Percentiles rank a stretch among this genome's conserved stretches.
phyloP scores from a whole-genome alignment of 768 basidiomycete species.

The Agaricus bisporus region DNA sequence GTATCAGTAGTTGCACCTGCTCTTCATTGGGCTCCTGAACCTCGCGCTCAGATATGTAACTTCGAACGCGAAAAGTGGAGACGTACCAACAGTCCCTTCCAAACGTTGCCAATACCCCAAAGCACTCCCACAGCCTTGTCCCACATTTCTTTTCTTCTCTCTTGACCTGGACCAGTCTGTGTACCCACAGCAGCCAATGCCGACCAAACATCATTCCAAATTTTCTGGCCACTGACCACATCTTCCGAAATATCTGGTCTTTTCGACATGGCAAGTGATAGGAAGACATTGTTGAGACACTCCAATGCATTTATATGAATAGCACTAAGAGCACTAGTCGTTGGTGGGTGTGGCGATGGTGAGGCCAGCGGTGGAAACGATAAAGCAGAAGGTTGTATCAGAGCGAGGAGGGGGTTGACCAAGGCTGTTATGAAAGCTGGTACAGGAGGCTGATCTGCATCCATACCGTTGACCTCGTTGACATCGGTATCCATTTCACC shows the following conservation, averaged over 20 bases:
- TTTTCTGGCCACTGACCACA: slow-evolving; percentile 36
- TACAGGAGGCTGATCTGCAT: slow-evolving; percentile 23
- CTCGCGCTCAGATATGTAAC: not conserved
- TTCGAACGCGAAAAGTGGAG: not conserved
- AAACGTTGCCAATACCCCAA: slow-evolving; percentile 81
- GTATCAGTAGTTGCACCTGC: slow-evolving; percentile 60
- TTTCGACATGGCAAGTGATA: slow-evolving; percentile 55
- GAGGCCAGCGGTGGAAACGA: slow-evolving; percentile 74
- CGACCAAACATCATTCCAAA: slow-evolving; percentile 67
- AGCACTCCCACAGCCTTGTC: slow-evolving; percentile 74
- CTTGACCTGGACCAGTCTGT: slow-evolving; percentile 56
- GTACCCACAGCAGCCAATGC: slow-evolving; percentile 56
- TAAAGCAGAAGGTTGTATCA: slow-evolving; percentile 69
- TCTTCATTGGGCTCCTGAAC: slow-evolving; percentile 50
- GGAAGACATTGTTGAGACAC: slow-evolving; percentile 85
- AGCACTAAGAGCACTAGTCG: slow-evolving; percentile 76
- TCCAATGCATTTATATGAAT: slow-evolving; percentile 84
- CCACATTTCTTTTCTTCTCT: slow-evolving; percentile 71
- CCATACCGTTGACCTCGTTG: slow-evolving; percentile 39
- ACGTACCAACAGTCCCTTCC: slow-evolving; percentile 61
- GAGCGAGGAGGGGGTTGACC: slow-evolving; percentile 59
- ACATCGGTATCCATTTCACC: slow-evolving; percentile 36
- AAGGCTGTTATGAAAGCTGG: slow-evolving; percentile 51
- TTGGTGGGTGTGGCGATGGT: slow-evolving; percentile 79
- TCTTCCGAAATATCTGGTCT: slow-evolving; percentile 38